Evolutionary conservation across 148 eudicot genomes (phyloP).

Genomic region (Oxyria digyna): DNA sequence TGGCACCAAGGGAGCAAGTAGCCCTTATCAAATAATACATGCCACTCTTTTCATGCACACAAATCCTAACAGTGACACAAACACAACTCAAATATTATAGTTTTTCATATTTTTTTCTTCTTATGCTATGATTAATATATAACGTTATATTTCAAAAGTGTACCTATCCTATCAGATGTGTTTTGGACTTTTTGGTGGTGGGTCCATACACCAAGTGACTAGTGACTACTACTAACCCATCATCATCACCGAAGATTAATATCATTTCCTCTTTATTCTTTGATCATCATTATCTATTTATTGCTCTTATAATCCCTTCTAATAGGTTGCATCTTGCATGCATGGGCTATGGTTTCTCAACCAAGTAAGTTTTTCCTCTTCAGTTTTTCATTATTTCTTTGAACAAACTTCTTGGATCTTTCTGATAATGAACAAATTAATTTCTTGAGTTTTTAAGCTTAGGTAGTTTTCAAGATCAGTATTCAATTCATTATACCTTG

Average conservation of each 20-base stretch:
- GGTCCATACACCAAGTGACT: neutral
- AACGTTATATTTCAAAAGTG: neutral
- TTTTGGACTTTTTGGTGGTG: neutral
- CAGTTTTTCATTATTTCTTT: neutral
- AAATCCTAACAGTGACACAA: neutral
- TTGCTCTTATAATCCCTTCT: neutral
- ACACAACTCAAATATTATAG: too few species aligned
- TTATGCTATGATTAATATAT: neutral
- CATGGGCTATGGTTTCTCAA: neutral
- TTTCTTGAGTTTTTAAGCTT: too few species aligned
- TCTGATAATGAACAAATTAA: neutral
- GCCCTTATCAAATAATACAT: neutral
- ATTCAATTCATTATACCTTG: too few species aligned
- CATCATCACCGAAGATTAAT: constrained; percentile 1
- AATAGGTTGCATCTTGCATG: constrained; percentile 2
- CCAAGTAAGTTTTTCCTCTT: too few species aligned
- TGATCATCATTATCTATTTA: constrained; percentile 1
- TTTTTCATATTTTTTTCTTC: neutral
- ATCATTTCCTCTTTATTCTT: neutral
- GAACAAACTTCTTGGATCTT: neutral
- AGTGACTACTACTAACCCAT: neutral
- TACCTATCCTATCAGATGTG: neutral
- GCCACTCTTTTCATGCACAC: constrained; percentile 2
- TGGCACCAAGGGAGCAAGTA: neutral
- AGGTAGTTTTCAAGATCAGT: too few species aligned